Evolutionary conservation across 2,329 filamentous ascomycete genomes (phyloP).

Genomic region (Chaetomiaceae sp.): DNA sequence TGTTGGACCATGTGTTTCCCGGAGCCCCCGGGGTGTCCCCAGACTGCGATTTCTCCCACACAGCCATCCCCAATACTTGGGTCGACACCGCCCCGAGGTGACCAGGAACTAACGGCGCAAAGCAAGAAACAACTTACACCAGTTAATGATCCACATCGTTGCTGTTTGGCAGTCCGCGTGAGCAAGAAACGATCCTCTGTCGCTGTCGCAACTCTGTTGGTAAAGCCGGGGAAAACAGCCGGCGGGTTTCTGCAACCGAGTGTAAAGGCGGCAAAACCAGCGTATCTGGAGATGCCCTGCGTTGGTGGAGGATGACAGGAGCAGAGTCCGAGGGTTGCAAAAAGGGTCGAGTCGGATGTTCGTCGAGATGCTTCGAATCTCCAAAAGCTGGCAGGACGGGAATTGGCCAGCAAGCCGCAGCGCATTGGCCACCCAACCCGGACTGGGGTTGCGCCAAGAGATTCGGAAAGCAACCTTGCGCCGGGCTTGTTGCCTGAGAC

Average conservation of each 20-base stretch:
- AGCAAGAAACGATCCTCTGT: not conserved
- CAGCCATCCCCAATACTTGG: not conserved
- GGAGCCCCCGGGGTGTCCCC: too few species aligned
- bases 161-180: not conserved
- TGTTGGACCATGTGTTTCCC: not conserved
- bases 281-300: not conserved
- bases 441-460: not conserved
- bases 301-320: not conserved
- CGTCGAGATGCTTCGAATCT: slow-evolving; percentile 12
- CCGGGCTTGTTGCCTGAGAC: not conserved
- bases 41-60: not conserved
- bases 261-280: not conserved
- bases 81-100: too few species aligned
- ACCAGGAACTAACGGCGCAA: too few species aligned
- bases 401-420: slow-evolving; percentile 21
- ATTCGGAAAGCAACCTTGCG: not conserved
- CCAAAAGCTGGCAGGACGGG: slow-evolving; percentile 20
- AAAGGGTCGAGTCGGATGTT: not conserved
- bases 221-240: not conserved
- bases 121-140: slow-evolving; percentile 62
- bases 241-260: not conserved
- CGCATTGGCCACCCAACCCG: slow-evolving; percentile 15
- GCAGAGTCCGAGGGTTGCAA: not conserved
- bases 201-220: not conserved
- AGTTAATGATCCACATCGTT: slow-evolving; percentile 88